Percentiles rank a stretch among this genome's conserved stretches.
Conservation (phyloP, 345 rosid species). For the Toxicodendron radicans region DNA sequence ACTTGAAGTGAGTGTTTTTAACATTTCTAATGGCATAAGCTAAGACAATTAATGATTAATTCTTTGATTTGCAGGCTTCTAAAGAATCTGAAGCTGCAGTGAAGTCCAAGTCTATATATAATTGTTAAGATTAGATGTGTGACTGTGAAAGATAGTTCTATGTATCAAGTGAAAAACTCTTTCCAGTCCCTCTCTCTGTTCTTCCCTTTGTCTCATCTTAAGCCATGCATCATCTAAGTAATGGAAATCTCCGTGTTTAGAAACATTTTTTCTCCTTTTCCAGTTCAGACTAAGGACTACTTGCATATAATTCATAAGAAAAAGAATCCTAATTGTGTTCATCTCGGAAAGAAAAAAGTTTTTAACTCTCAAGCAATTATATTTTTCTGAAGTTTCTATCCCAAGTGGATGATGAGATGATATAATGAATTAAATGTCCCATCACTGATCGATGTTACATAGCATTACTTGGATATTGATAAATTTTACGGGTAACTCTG, state of each 20-base stretch:
- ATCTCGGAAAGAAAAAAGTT: too few relatives aligned
- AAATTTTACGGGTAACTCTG: too few relatives aligned
- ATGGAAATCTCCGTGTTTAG: slow-evolving; percentile 10
- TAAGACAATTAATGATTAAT: background rate
- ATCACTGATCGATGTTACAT: too few relatives aligned
- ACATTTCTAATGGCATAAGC: background rate
- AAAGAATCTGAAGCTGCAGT: slow-evolving; percentile 29
- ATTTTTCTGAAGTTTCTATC: too few relatives aligned
- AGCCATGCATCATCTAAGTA: background rate
- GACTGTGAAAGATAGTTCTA: background rate
- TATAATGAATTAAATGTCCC: too few relatives aligned
- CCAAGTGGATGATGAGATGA: too few relatives aligned
- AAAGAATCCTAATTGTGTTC: too few relatives aligned
- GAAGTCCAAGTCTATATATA: background rate
- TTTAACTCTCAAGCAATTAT: too few relatives aligned
- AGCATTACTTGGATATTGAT: too few relatives aligned
- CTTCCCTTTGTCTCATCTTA: background rate
- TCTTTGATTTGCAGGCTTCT: slow-evolving; percentile 21
- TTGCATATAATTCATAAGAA: too few relatives aligned
- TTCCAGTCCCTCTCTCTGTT: background rate
- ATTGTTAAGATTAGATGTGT: background rate
- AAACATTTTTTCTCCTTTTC: background rate
- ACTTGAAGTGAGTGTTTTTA: background rate
- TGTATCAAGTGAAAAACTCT: background rate
- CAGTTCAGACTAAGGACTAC: too few relatives aligned